Conservation (phyloP, 2,329 filamentous ascomycete genomes). For the Diaporthe helianthi region DNA sequence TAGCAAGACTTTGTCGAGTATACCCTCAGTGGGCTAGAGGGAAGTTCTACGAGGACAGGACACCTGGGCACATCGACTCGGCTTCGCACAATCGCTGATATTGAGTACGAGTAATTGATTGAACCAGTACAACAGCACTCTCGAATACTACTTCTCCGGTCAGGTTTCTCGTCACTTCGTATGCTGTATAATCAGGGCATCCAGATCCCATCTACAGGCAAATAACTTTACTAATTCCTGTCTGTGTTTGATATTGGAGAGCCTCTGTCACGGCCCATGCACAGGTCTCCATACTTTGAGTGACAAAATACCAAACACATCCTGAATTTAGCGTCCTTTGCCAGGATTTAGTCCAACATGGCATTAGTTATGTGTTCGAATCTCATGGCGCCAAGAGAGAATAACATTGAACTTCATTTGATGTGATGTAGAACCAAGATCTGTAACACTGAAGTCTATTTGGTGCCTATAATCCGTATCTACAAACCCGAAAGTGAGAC, state of each 20-base stretch:
- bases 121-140: neutral
- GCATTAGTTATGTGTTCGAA: neutral
- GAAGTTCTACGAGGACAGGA: neutral
- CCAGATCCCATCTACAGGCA: neutral
- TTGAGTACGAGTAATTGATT: neutral
- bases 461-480: neutral
- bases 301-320: neutral
- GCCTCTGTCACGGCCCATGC: neutral
- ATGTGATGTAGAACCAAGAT: neutral
- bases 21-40: no score
- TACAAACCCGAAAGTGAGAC: neutral
- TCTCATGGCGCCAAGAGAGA: neutral
- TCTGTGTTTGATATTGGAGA: neutral
- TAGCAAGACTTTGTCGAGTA: no score
- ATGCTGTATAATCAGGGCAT: neutral
- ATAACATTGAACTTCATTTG: neutral
- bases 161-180: neutral
- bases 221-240: neutral
- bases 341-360: no score
- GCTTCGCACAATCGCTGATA: neutral
- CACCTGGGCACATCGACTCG: neutral
- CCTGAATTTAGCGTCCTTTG: neutral
- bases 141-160: no score
- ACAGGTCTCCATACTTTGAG: neutral
- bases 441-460: neutral